Percentiles rank a stretch among this genome's conserved stretches.
phyloP scores from a whole-genome alignment of 2,329 filamentous ascomycete genomes.

The Elsinoe australis region DNA sequence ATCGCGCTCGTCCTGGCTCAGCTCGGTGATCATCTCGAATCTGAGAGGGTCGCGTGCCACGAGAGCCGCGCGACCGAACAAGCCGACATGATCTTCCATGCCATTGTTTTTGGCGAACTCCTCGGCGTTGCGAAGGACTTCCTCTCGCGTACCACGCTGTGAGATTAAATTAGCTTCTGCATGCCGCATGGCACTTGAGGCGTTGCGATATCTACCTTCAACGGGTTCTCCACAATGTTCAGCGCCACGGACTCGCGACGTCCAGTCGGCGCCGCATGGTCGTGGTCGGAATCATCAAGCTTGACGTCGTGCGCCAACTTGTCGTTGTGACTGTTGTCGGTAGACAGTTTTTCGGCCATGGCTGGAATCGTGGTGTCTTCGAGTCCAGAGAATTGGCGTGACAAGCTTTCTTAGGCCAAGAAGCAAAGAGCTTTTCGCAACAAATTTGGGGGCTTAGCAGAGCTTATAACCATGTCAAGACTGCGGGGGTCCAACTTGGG shows the following conservation, averaged over 20 bases:
- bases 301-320: not conserved
- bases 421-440: not conserved
- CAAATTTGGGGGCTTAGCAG: not conserved
- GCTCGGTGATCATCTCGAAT: constrained; percentile 55
- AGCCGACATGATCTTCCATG: constrained; percentile 33
- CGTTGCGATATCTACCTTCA: constrained; percentile 32
- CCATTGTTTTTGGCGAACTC: constrained; percentile 29
- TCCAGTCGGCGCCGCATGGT: constrained; percentile 21
- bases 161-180: constrained; percentile 19
- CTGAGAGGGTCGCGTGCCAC: constrained; percentile 61
- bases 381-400: not conserved
- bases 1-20: constrained; percentile 53
- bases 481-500: too few species aligned
- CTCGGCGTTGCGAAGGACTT: constrained; percentile 30
- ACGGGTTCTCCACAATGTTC: constrained; percentile 43
- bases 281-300: not conserved
- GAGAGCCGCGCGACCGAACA: constrained; percentile 47
- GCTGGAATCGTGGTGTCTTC: not conserved
- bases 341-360: constrained; percentile 17
- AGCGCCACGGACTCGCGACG: constrained; percentile 38
- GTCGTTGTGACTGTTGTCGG: constrained; percentile 7
- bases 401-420: not conserved
- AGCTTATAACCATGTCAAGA: constrained; percentile 6
- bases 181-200: constrained; percentile 19
- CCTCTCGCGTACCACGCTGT: constrained; percentile 30